These are phyloP conservation scores for Phylloporus arenicola DNA, from an alignment of 768 basidiomycete species.

Conservation along the genomic window DNA sequence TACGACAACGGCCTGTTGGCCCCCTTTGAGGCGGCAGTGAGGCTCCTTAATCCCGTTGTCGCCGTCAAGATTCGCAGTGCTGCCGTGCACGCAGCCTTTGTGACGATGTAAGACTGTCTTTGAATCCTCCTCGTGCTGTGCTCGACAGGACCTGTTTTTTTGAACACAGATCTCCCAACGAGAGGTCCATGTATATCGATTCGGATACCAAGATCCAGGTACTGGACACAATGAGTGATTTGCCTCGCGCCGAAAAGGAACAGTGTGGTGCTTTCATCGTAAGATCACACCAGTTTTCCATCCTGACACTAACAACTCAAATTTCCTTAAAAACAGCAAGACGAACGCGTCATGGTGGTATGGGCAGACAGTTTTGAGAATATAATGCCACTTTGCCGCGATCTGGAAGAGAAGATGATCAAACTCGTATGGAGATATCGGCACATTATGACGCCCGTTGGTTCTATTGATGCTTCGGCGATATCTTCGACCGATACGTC, in stretches of 20 bases:
- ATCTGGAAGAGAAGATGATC: constrained; percentile 76
- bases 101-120: constrained; percentile 48
- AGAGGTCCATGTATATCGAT: constrained; percentile 62
- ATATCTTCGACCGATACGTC: constrained; percentile 46
- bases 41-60: constrained; percentile 72
- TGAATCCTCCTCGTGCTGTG: neutral
- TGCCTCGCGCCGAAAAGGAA: constrained; percentile 81
- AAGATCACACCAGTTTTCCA: constrained; percentile 23
- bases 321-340: constrained; percentile 46
- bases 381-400: constrained; percentile 64
- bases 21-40: constrained; percentile 75
- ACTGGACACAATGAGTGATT: constrained; percentile 58
- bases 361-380: constrained; percentile 82
- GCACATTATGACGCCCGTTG: constrained; percentile 18
- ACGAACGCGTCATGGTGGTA: constrained; percentile 73
- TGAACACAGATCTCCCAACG: constrained; percentile 43
- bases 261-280: constrained; percentile 88
- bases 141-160: neutral
- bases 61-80: constrained; percentile 77
- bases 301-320: neutral
- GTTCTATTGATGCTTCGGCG: constrained; percentile 31
- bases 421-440: constrained; percentile 68
- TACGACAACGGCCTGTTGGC: constrained; percentile 71
- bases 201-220: constrained; percentile 82
- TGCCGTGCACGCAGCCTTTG: constrained; percentile 74